phyloP scores from a whole-genome alignment of 257 asterid species.

The Plectranthus barbatus region DNA sequence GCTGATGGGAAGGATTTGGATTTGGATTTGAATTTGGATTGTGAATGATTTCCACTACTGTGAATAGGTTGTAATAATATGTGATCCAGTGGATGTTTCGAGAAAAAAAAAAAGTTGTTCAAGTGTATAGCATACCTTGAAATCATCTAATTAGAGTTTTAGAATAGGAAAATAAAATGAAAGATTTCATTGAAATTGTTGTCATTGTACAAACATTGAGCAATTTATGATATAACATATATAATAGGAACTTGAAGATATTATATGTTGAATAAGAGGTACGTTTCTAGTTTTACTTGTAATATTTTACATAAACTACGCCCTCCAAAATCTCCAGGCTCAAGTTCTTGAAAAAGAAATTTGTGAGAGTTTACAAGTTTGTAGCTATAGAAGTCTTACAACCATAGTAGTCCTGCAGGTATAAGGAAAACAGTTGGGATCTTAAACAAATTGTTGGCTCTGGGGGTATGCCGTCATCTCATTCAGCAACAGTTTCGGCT shows the following conservation, averaged over 20 bases:
- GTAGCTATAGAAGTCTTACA: constrained; percentile 7
- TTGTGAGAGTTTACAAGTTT: background rate
- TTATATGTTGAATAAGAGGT: too few species aligned
- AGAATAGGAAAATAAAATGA: background rate
- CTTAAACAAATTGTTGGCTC: constrained; percentile 71
- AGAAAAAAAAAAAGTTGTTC: background rate
- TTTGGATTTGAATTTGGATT: too few species aligned
- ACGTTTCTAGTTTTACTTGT: background rate
- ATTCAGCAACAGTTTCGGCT: constrained; percentile 90
- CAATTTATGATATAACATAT: background rate
- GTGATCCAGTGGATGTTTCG: too few species aligned
- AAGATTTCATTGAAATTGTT: background rate
- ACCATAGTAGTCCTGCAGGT: constrained; percentile 59
- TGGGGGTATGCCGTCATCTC: constrained; percentile 99
- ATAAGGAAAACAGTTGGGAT: constrained; percentile 80
- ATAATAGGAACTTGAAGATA: too few species aligned
- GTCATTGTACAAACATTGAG: background rate
- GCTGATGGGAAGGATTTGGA: too few species aligned
- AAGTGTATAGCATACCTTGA: too few species aligned
- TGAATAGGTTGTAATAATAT: too few species aligned
- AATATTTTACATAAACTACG: background rate
- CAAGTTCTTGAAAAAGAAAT: background rate
- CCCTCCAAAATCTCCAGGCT: background rate
- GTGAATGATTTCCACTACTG: too few species aligned
- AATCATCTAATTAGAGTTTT: too few species aligned